Percentiles rank a stretch among this genome's conserved stretches.
Conservation (phyloP, 208 protist species). For the Endotrypanum monterogeii region DNA sequence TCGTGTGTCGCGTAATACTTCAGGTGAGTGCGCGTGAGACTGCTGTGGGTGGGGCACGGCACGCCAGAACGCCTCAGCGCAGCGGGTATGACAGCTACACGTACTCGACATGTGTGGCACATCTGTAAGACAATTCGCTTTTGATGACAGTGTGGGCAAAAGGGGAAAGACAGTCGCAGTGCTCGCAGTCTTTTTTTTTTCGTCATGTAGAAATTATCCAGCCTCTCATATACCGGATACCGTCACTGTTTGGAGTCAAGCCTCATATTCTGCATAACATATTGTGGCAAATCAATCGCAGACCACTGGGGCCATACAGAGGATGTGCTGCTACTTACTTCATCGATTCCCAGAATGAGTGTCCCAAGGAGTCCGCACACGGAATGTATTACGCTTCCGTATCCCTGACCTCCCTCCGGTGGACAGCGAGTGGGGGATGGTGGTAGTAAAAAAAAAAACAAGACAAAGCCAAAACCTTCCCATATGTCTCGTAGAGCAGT, state of each 20-base stretch:
- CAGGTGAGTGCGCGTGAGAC: conserved; percentile 28
- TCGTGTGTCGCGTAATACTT: not conserved
- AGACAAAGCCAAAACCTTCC: conserved; percentile 18
- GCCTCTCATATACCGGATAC: conserved; percentile 10
- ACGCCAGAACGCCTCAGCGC: conserved; percentile 16
- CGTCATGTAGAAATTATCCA: conserved; percentile 20
- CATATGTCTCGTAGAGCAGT: conserved; percentile 26
- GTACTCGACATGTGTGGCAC: conserved; percentile 36
- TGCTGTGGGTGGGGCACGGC: conserved; percentile 12
- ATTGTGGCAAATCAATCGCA: conserved; percentile 19
- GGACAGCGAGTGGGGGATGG: not conserved
- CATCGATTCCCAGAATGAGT: conserved; percentile 12
- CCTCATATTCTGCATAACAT: conserved; percentile 12
- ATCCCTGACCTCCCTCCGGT: conserved; percentile 4
- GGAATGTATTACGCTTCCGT: conserved; percentile 9
- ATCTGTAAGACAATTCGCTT: conserved; percentile 47
- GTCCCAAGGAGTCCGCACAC: conserved; percentile 28
- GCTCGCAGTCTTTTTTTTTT: conserved; percentile 35
- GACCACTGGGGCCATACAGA: conserved; percentile 24
- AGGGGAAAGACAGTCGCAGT: conserved; percentile 42
- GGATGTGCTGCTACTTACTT: conserved; percentile 18
- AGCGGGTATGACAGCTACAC: conserved; percentile 20
- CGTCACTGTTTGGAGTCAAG: not conserved
- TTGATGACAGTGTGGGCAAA: conserved; percentile 37
- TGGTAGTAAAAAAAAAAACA: no score